phyloP scores from a whole-genome alignment of 768 basidiomycete species.

The Tulasnella sp. region DNA sequence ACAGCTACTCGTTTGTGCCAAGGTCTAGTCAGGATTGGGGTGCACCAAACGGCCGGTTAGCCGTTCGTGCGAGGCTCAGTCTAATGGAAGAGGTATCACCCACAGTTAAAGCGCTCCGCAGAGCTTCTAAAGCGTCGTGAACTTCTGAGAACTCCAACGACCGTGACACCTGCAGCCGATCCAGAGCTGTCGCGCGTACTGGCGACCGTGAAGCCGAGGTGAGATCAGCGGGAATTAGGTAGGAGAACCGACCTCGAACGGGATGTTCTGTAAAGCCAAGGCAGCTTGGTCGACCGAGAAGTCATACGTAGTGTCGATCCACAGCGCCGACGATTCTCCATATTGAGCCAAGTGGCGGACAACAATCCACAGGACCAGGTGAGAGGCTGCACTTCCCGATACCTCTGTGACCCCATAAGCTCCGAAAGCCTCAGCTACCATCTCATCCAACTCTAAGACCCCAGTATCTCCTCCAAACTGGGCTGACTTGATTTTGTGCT shows the following conservation, averaged over 20 bases:
- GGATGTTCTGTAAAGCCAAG: not conserved
- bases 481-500: not conserved
- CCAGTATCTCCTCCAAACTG: conserved; percentile 17
- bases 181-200: conserved; percentile 7
- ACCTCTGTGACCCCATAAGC: conserved; percentile 7
- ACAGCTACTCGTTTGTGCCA: not conserved
- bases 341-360: conserved; percentile 13
- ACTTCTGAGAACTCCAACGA: conserved; percentile 3
- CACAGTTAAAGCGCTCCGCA: not conserved
- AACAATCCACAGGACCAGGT: not conserved
- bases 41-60: not conserved
- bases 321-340: conserved; percentile 4
- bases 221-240: not conserved
- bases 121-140: conserved; percentile 5
- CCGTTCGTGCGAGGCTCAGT: not conserved
- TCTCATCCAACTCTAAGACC: conserved; percentile 5
- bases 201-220: not conserved
- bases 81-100: not conserved
- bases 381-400: not conserved
- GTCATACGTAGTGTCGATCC: conserved; percentile 15
- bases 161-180: conserved; percentile 4
- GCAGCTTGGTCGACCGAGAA: conserved; percentile 17
- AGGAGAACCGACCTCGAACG: not conserved
- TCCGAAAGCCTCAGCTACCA: not conserved
- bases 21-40: not conserved